Conservation (phyloP, 345 rosid species). For the Aquilaria yunnanensis region DNA sequence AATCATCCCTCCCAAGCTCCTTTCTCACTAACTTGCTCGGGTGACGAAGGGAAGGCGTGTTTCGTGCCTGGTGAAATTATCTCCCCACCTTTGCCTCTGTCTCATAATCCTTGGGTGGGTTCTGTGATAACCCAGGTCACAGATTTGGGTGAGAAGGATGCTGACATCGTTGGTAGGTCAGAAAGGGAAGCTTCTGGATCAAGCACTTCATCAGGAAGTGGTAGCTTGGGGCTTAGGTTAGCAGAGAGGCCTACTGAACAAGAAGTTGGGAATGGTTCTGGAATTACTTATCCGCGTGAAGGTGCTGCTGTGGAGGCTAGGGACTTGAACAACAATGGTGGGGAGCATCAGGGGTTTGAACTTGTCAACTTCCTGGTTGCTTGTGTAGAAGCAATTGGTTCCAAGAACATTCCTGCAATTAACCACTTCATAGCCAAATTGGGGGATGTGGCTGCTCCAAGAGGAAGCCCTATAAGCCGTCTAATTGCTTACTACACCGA, state of each 20-base stretch:
- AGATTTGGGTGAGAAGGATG: constrained; percentile 58
- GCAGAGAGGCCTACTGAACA: constrained; percentile 37
- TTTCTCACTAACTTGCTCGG: constrained; percentile 63
- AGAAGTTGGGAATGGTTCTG: constrained; percentile 54
- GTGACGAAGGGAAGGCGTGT: constrained; percentile 62
- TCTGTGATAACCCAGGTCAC: constrained; percentile 71
- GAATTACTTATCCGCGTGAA: constrained; percentile 38
- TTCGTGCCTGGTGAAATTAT: constrained; percentile 66
- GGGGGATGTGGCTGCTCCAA: constrained; percentile 84
- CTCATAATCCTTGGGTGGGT: constrained; percentile 72
- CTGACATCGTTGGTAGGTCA: constrained; percentile 48
- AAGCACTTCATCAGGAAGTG: constrained; percentile 73
- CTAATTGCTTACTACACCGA: constrained; percentile 75
- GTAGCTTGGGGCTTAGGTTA: constrained; percentile 44
- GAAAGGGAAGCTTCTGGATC: constrained; percentile 62
- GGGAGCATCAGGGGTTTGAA: constrained; percentile 63
- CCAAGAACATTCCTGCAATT: constrained; percentile 53
- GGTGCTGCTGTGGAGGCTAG: constrained; percentile 31
- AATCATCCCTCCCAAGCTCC: constrained; percentile 44
- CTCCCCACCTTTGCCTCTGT: constrained; percentile 55
- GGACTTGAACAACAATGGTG: constrained; percentile 39
- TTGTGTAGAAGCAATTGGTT: constrained; percentile 78
- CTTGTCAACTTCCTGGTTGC: constrained; percentile 63
- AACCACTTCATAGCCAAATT: constrained; percentile 63
- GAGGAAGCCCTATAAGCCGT: constrained; percentile 61